Evolutionary conservation across 1,284 basidiomycete genomes (phyloP), one percentile per base, ranked within the genome.

Genomic region (Austroboletus niveus): DNA sequence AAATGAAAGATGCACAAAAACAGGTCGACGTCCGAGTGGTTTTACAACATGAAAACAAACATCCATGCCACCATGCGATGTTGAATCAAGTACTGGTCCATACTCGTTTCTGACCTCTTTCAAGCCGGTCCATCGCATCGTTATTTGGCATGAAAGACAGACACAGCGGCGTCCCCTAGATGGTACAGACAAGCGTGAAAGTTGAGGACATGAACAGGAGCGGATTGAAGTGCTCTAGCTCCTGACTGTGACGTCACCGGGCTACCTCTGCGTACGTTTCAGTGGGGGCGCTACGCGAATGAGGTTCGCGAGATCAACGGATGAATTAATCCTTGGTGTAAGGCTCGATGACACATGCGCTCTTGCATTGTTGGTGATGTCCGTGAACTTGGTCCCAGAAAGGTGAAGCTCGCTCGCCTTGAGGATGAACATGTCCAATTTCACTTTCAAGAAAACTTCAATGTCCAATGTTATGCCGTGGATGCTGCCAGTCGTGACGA

Each of bases 1-100:
- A 61, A 60, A 41, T 64, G 64, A 48, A 64, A 61, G 20, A 61
- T n/a, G 45, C 62, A 61, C 14, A 62, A 62, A 9, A 63, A 61
- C 3, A 64, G 46, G 41, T 64, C 58, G 30, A 48, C 49, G 0
- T 55, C 39, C 20, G 60, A 64, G 20, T 0, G 31, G 42, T 61
- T 64, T 45, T 61, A 51, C 47, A 63, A 43, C 29, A 53, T 64
- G 17, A 61, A 59, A 32, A 51, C 39, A 1, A 32, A 51, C 39
- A 1, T 49, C 36, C 1, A 48, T 14, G 2, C 58, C 58, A 1
- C 46, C 48, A 34, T 22, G 32, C 12, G 51, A 56, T 12, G 48
- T 0, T 50, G 40, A 7, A 64, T 22, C 7, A 64, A 34, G 41
- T 61, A 47, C 44, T 7, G 60, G 62, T 11, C 22, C 20, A 6